Base-by-base conservation (phyloP, 2,329 filamentous ascomycete genomes). In the Fusarium brachygibbosum region DNA sequence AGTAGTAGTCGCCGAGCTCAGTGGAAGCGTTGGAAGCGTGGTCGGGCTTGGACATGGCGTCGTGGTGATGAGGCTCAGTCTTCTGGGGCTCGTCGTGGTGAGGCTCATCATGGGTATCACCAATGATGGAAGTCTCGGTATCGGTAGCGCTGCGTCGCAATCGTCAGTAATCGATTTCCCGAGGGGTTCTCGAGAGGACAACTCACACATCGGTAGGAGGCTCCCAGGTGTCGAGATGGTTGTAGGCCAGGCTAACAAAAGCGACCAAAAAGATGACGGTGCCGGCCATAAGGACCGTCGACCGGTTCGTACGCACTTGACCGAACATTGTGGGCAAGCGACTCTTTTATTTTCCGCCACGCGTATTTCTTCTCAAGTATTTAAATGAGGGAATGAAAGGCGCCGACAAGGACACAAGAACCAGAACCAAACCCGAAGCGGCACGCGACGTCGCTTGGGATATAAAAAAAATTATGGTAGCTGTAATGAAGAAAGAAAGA, bases 251-350 rank as follows among this genome's bases (percentile, higher is more conserved):
- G 60, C 76, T 75, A 40, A 76, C 69, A 41, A 79, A 73, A 57
- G 75, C 63, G 51, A 74, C 68, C 62, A 79, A 65, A 66, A 78
- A 79, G 67, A 80, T 68, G 45, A 79, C 66, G 40, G 73, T 66
- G 34, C 66, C 78, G 50, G 76, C 66, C 61, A 76, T 52, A 25
- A 79, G 64, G 61, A 73, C 68, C 57, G 74, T 72, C 50, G 73
- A 70, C 69, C 72, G 76, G 58, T 76, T 77, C 44, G 77, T 75
- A 51, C 78, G 75, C 63, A 76, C 63, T 56, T 73, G 70, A 44
- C 73, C 73, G 38, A 79, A 68, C 70, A 79, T 78, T 62, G 73
- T 78, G 55, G 48, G 72, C 76, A 77, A 76, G 57, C 57, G 71
- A 53, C 41, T 41, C 34, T 41, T 44, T 61, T 45, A 10, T 34